Conservation (phyloP, 140 eudicot genomes). For the Anethum foeniculum region DNA sequence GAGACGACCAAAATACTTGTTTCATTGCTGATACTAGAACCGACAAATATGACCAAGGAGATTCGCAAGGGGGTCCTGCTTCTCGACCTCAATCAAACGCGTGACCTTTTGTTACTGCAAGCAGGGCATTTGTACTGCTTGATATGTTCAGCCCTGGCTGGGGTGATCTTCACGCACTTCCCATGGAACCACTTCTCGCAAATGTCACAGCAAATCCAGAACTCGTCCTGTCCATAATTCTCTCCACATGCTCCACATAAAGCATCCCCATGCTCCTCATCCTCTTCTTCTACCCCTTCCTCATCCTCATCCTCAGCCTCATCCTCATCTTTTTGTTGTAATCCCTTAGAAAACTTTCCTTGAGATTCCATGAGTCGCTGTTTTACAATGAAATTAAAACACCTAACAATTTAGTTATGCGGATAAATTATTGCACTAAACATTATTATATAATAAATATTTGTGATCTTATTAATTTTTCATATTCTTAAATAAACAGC, state of each 20-base stretch:
- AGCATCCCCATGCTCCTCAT: conserved; percentile 75
- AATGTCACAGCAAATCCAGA: conserved; percentile 93
- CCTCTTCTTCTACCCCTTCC: conserved; percentile 47
- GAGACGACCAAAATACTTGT: not conserved
- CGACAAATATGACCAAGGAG: not conserved
- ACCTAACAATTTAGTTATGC: not conserved
- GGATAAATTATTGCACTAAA: not conserved
- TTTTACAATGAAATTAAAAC: conserved; percentile 13
- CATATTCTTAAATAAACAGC: not conserved
- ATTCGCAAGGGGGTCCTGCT: not conserved
- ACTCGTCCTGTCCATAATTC: conserved; percentile 71
- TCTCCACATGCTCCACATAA: conserved; percentile 89
- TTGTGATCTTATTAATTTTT: not conserved
- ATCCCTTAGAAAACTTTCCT: conserved; percentile 34
- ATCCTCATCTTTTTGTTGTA: conserved; percentile 42
- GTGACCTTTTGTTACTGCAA: conserved; percentile 83
- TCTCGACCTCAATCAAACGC: conserved; percentile 31
- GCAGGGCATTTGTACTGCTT: conserved; percentile 94
- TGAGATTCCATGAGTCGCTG: conserved; percentile 42
- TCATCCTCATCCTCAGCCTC: conserved; percentile 36
- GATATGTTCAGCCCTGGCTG: conserved; percentile 89
- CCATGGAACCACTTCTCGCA: conserved; percentile 98
- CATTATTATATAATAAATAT: not conserved
- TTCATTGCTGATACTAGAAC: not conserved
- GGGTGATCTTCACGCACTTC: conserved; percentile 93